Evolutionary conservation across 2,329 filamentous ascomycete species (phyloP), one percentile per base, ranked within the genome.

Genomic region (Fusarium sp.): DNA sequence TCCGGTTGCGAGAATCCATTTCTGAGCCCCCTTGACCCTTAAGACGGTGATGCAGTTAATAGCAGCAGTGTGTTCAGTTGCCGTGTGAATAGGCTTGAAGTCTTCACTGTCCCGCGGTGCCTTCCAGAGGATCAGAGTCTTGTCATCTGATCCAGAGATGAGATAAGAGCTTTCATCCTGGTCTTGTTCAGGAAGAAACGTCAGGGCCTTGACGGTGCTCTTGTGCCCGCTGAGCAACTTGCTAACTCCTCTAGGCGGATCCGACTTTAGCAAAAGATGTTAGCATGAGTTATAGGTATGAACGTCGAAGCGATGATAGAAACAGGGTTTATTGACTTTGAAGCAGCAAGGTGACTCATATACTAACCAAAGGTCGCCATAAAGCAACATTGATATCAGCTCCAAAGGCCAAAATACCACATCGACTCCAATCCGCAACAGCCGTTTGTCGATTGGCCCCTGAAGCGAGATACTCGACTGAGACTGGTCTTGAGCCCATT

Each of bases 381-480:
- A 98, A 76, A 42, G 94, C 95, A 71, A 99, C 86, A 79, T 96
- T 96, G 71, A 90, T 89, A 78, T 96, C 93, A 10, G 94, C 91
- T 30, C 96, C 96, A 81, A 93, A 99, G 28, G 94, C 96, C 53
- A 99, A 83, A 43, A 94, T 77, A 11, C 91, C 92, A 66, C 85
- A 81, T 20, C 80, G 75, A 75, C 91, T 89, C 96, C 96, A 99
- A 80, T 98, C 95, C 26, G 95, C 94, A 26, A 93, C 92, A 17
- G 91, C 89, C 19, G 95, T 91, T 74, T 98, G 93, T 72, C 95
- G 87, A 78, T 98, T 99, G 45, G 93, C 95, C 62, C 96, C 96
- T 65, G 90, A 89, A 45, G 93, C 90, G 69, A 96, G 77, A 69
- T 89, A 88, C 65, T 83, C 79, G 67, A 81, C 75, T 26, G 77